A percentile compares a stretch with the other conserved stretches of the same genome.
phyloP scores from a whole-genome alignment of 768 basidiomycete genomes.

The Tylopilus sp. region DNA sequence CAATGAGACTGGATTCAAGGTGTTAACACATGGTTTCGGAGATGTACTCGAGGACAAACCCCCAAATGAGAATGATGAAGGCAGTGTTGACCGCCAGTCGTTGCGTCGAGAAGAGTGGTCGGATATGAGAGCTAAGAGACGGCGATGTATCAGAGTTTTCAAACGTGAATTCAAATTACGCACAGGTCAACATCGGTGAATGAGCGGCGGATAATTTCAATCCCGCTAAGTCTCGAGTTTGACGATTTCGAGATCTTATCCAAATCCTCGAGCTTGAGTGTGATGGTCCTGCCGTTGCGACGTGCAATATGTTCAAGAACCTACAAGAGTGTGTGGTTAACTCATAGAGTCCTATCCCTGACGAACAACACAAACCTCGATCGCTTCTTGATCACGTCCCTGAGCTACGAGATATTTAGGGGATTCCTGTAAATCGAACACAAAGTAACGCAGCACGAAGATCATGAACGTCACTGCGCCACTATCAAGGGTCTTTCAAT shows the following conservation, averaged over 20 bases:
- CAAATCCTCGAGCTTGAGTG: constrained; percentile 45
- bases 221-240: constrained; percentile 13
- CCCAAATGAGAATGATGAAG: constrained; percentile 51
- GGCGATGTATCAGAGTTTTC: not conserved
- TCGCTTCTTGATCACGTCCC: constrained; percentile 54
- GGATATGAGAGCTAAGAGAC: constrained; percentile 40
- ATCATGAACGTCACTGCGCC: constrained; percentile 48
- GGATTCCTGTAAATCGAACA: constrained; percentile 59
- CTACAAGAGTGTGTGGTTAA: constrained; percentile 24
- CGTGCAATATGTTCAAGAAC: constrained; percentile 47
- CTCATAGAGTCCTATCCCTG: not conserved
- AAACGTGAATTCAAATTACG: constrained; percentile 7
- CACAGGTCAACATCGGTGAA: constrained; percentile 42
- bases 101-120: constrained; percentile 44
- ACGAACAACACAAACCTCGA: constrained; percentile 32
- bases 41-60: constrained; percentile 28
- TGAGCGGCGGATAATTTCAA: constrained; percentile 28
- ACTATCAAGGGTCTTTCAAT: constrained; percentile 24
- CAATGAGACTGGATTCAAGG: constrained; percentile 36
- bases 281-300: constrained; percentile 43
- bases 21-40: not conserved
- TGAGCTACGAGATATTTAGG: constrained; percentile 58
- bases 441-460: constrained; percentile 52
- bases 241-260: constrained; percentile 25
- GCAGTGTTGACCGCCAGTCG: constrained; percentile 44